Base-by-base conservation (phyloP, 1,284 basidiomycete genomes). In the Schizophyllum amplum region DNA sequence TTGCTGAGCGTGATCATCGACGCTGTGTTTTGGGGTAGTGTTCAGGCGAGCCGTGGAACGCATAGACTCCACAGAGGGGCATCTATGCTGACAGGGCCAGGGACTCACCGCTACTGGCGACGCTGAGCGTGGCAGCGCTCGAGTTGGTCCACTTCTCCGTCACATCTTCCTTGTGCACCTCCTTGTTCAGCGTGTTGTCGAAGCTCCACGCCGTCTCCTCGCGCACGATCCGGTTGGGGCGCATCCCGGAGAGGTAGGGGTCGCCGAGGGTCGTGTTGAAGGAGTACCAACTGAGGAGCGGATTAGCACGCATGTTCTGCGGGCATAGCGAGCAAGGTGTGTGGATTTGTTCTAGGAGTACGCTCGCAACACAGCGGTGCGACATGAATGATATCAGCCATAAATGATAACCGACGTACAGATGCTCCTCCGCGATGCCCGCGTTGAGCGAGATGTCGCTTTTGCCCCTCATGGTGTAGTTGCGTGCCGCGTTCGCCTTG, bases 111-210 rank as follows among this genome's bases (percentile, higher is more conserved):
- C 26, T 20, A 20, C 15, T 56, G 33, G 55, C 24, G 55, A 56
- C 33, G 20, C 21, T 24, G 23, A 52, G 55, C 24, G 48, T 50
- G 3, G 48, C 48, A 3, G 48, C 9, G 21, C 13, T 22, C 48
- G 48, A n/a, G 5, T 56, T 23, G 21, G 50, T 52, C 55, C 55
- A 56, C 24, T 13, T 54, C 55, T 56, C 55, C 15, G 55, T 56
- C 55, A 51, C 53, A 1, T n/a, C 24, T 20, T 47, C 25, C 15
- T 26, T 42, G 24, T 53, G 49, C 49, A 13, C 20, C 24, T 56
- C 21, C 7, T 24, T 22, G 22, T 56, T 56, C 22, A 17, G 7
- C 49, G 48, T 26, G 55, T 56, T 56, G 24, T 56, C 55, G 55
- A 53, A 56, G 22, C 51, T 53, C 55, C 55, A 56, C 15, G 49